These are phyloP conservation scores for Ogataea wickerhamii DNA, from an alignment of 805 yeast species.

Conservation along the genomic window DNA sequence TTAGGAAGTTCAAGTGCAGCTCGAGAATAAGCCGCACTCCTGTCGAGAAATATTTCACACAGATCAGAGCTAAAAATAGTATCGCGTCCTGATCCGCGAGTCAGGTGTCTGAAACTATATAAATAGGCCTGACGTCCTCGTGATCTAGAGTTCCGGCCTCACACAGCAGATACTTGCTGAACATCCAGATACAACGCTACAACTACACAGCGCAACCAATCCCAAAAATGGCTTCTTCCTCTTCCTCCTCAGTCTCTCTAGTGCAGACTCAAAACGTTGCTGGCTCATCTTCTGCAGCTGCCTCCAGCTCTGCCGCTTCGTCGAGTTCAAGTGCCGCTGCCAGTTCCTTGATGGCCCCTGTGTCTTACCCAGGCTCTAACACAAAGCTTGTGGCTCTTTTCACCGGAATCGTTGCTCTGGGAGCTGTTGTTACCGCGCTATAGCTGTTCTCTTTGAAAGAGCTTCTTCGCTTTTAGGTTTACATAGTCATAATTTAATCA, in stretches of 20 bases:
- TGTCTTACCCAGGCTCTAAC: constrained; percentile 29
- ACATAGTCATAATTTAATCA: too few relatives aligned
- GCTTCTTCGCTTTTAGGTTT: too few relatives aligned
- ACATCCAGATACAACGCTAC: too few relatives aligned
- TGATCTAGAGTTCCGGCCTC: neutral
- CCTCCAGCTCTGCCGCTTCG: constrained; percentile 16
- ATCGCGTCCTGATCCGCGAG: constrained; percentile 6
- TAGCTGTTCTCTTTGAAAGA: too few relatives aligned
- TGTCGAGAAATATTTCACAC: constrained; percentile 3
- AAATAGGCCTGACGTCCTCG: constrained; percentile 5
- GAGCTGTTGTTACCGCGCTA: constrained; percentile 27
- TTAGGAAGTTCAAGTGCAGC: constrained; percentile 3
- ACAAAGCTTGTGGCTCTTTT: constrained; percentile 28
- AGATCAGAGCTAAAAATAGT: constrained; percentile 14
- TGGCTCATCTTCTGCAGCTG: constrained; percentile 10
- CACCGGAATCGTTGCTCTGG: constrained; percentile 28
- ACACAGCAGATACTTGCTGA: too few relatives aligned
- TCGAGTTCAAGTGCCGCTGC: constrained; percentile 25
- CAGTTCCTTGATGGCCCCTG: constrained; percentile 18
- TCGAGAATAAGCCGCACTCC: constrained; percentile 14
- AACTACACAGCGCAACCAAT: too few relatives aligned
- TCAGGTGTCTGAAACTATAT: constrained; percentile 8
- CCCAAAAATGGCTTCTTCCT: constrained; percentile 19
- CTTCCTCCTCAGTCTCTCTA: constrained; percentile 16
- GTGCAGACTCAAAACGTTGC: constrained; percentile 20